Percentiles rank a stretch among this genome's conserved stretches.
Conservation (phyloP, 805 yeast species). For the Saturnispora besseyi region DNA sequence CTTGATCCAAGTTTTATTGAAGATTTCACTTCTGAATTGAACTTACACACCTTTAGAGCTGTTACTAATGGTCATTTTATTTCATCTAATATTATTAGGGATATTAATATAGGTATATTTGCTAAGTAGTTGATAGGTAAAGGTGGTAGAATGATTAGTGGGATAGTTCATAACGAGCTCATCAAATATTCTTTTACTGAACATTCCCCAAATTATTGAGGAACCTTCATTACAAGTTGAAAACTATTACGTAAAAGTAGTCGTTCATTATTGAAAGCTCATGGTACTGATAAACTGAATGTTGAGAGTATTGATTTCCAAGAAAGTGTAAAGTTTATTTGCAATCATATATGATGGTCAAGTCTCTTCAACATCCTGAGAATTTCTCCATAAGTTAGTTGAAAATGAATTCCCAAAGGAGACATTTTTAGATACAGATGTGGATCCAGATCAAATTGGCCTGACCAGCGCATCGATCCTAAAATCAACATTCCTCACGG, state of each 20-base stretch:
- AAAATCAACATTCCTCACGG: slow-evolving; percentile 30
- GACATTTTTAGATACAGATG: slow-evolving; percentile 26
- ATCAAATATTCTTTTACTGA: slow-evolving; percentile 10
- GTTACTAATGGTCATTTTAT: slow-evolving; percentile 33
- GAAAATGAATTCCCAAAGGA: slow-evolving; percentile 22
- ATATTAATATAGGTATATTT: slow-evolving; percentile 24
- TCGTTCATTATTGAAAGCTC: slow-evolving; percentile 16
- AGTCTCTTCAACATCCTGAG: slow-evolving; percentile 31
- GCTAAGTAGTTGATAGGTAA: slow-evolving; percentile 6
- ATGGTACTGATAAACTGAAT: slow-evolving; percentile 13
- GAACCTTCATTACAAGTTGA: slow-evolving; percentile 27
- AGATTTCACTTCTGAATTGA: slow-evolving; percentile 15
- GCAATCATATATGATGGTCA: slow-evolving; percentile 32
- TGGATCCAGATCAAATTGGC: slow-evolving; percentile 22
- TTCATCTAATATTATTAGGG: slow-evolving; percentile 23
- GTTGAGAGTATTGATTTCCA: slow-evolving; percentile 8
- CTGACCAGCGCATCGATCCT: slow-evolving; percentile 16
- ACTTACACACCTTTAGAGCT: slow-evolving; percentile 28
- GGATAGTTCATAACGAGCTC: slow-evolving; percentile 13
- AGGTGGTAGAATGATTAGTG: slow-evolving; percentile 8
- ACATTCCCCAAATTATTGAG: slow-evolving; percentile 20
- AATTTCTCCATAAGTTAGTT: slow-evolving; percentile 26
- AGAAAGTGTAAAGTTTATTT: slow-evolving; percentile 17
- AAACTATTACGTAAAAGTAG: slow-evolving; percentile 30
- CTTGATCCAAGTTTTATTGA: slow-evolving; percentile 15